A percentile compares a stretch with the other conserved stretches of the same genome.
Conservation (phyloP, 257 asterid species). For the Solanum tarijense region DNA sequence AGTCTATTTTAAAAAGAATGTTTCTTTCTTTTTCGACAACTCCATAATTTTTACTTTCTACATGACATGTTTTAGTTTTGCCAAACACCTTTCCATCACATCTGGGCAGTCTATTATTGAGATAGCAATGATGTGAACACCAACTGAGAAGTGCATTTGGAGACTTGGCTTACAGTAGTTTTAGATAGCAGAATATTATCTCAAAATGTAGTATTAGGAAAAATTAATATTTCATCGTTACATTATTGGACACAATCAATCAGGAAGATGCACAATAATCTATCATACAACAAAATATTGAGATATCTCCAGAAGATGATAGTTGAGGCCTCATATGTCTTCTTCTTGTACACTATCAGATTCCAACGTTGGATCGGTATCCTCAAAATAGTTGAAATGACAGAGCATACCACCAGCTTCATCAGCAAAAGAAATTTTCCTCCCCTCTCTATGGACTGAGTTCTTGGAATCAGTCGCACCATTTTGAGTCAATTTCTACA, state of each 20-base stretch:
- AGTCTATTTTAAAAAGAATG: accelerated
- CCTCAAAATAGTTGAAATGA: slow-evolving; percentile 46
- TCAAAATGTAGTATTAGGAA: not conserved
- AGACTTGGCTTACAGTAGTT: not conserved
- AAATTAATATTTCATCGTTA: not conserved
- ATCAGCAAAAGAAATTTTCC: slow-evolving; percentile 73
- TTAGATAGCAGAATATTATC: not conserved
- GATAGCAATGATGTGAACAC: not conserved
- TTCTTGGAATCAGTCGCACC: slow-evolving; percentile 18
- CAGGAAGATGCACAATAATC: not conserved
- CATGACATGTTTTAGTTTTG: not conserved
- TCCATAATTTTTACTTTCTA: not conserved
- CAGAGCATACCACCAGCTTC: slow-evolving; percentile 86
- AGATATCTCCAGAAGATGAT: not conserved
- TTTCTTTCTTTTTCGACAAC: not conserved
- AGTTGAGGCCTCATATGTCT: not conserved
- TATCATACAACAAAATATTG: not conserved
- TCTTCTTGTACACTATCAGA: slow-evolving; percentile 15
- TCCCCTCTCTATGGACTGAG: slow-evolving; percentile 26
- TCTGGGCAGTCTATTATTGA: not conserved
- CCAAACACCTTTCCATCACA: not conserved
- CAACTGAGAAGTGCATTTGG: not conserved
- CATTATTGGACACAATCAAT: not conserved
- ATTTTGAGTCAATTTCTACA: slow-evolving; percentile 51
- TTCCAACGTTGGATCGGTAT: slow-evolving; percentile 18